Percentiles rank a stretch among this genome's conserved stretches.
These are phyloP conservation scores for Rhizopus delemar DNA, from an alignment of 371 early-diverging fungal species.

Conservation along the genomic window DNA sequence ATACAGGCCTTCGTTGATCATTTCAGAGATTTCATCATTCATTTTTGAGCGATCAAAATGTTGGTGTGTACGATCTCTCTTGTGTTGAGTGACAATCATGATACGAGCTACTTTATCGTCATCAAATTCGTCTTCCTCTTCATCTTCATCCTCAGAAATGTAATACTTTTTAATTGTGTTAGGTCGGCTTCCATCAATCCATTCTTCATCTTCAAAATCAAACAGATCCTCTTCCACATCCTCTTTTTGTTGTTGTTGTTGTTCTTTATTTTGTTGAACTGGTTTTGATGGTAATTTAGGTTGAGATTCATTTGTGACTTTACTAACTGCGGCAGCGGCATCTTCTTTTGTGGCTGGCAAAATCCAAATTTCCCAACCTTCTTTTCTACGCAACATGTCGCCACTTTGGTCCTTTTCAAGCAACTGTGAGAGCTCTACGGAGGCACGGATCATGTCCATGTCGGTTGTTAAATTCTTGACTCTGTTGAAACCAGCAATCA, in stretches of 20 bases:
- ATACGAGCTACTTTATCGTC: conserved; percentile 88
- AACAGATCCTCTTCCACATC: conserved; percentile 71
- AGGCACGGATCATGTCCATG: conserved; percentile 53
- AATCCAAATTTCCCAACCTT: conserved; percentile 73
- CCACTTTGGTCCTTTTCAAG: conserved; percentile 36
- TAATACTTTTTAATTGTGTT: conserved; percentile 68
- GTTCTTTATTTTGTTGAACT: neutral
- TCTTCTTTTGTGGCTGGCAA: conserved; percentile 36
- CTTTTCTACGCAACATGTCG: conserved; percentile 57
- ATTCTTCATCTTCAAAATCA: conserved; percentile 77
- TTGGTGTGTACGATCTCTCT: conserved; percentile 70
- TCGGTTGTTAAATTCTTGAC: conserved; percentile 69
- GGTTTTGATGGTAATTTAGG: neutral
- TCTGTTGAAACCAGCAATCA: conserved; percentile 82
- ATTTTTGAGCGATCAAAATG: conserved; percentile 79
- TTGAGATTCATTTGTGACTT: neutral
- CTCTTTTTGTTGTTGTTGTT: conserved; percentile 1
- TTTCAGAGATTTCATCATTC: conserved; percentile 85
- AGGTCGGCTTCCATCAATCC: conserved; percentile 54
- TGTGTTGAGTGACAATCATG: conserved; percentile 89
- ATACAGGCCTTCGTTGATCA: conserved; percentile 93
- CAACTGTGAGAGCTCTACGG: conserved; percentile 49
- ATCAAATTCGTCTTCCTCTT: conserved; percentile 71
- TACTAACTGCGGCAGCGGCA: neutral
- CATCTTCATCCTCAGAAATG: conserved; percentile 61